Percentiles rank a stretch among this genome's conserved stretches.
These are phyloP conservation scores for Corymbia citriodora DNA, from an alignment of 441 rosid genomes.

Conservation along the genomic window DNA sequence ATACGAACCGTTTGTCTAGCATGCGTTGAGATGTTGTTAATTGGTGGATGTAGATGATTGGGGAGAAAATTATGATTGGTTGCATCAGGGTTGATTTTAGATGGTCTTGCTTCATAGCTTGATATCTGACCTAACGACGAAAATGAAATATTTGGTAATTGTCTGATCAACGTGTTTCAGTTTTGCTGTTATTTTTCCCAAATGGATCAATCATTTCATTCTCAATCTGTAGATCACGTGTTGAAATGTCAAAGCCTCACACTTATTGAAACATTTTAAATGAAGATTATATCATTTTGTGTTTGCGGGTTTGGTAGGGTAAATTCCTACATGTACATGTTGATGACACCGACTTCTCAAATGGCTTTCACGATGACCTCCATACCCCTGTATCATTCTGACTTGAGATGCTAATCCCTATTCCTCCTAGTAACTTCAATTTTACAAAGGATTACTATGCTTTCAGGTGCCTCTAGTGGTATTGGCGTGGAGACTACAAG, in stretches of 20 bases:
- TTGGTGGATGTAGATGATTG: neutral
- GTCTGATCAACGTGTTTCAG: neutral
- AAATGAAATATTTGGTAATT: neutral
- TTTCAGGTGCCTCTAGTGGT: slow-evolving; percentile 30
- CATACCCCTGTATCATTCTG: neutral
- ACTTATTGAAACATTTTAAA: neutral
- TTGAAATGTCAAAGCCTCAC: neutral
- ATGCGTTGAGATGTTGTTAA: neutral
- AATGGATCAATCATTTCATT: neutral
- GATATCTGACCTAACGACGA: neutral
- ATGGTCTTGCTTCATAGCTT: neutral
- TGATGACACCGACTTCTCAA: neutral
- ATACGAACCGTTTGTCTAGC: neutral
- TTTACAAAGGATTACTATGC: neutral
- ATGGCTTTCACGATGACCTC: neutral
- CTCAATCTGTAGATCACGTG: neutral
- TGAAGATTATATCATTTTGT: neutral
- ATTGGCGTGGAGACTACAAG: slow-evolving; percentile 28
- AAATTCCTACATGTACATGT: neutral
- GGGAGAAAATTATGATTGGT: neutral
- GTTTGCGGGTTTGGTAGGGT: neutral
- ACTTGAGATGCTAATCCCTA: neutral
- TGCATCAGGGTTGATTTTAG: neutral
- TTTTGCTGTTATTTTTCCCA: neutral
- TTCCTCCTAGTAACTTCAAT: neutral